These are phyloP conservation scores for Paramecium caudatum DNA, from an alignment of 73 alveolate genomes.

Conservation along the genomic window DNA sequence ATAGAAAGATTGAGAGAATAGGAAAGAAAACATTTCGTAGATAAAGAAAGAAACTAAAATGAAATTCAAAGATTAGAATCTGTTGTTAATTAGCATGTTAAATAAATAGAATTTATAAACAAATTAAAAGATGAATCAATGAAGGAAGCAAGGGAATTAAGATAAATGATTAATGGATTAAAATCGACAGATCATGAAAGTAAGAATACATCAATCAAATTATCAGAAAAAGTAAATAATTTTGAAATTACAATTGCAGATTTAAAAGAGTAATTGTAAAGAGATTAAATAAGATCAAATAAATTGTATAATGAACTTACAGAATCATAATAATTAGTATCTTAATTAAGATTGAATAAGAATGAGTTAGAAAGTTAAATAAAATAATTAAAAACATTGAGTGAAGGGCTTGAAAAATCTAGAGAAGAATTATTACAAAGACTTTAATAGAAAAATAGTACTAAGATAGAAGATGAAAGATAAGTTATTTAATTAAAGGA, in stretches of 20 bases:
- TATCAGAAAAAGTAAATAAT: slow-evolving; percentile 63
- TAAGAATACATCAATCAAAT: slow-evolving; percentile 59
- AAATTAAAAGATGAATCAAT: slow-evolving; percentile 69
- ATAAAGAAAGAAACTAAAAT: slow-evolving; percentile 55
- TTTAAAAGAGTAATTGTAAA: slow-evolving; percentile 46
- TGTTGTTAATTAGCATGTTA: background rate
- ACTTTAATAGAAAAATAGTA: slow-evolving; percentile 69
- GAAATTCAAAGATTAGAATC: slow-evolving; percentile 68
- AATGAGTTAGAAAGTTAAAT: slow-evolving; percentile 58
- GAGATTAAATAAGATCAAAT: slow-evolving; percentile 55
- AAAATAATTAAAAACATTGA: slow-evolving; percentile 63
- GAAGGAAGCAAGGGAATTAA: slow-evolving; percentile 72
- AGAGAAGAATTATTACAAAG: slow-evolving; percentile 71
- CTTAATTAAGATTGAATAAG: slow-evolving; percentile 52
- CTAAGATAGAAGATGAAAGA: slow-evolving; percentile 73
- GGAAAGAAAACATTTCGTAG: slow-evolving; percentile 69
- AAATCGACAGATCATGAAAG: slow-evolving; percentile 64
- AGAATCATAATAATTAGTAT: slow-evolving; percentile 20
- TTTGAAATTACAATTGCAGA: slow-evolving; percentile 61
- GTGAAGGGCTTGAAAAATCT: slow-evolving; percentile 73
- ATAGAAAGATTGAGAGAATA: slow-evolving; percentile 72
- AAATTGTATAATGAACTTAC: slow-evolving; percentile 71
- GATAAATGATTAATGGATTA: slow-evolving; percentile 52
- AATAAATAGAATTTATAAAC: slow-evolving; percentile 65
- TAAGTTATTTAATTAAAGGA: slow-evolving; percentile 29